phyloP scores from a whole-genome alignment of 2,329 filamentous ascomycete species.

The Colletotrichum somersetense region DNA sequence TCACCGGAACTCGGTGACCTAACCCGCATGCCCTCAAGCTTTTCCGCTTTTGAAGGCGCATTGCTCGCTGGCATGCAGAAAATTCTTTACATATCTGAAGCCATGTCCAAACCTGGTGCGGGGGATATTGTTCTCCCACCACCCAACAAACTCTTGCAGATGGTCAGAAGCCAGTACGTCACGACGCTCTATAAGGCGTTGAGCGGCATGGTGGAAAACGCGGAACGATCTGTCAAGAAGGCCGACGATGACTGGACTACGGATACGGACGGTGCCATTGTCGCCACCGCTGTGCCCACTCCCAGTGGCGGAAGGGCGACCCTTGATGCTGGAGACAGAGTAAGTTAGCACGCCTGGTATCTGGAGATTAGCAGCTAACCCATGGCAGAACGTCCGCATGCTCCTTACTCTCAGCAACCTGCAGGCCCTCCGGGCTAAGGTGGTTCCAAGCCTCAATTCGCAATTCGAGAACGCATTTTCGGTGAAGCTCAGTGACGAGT shows the following conservation, averaged over 20 bases:
- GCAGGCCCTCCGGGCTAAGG: constrained; percentile 81
- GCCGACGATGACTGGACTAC: constrained; percentile 73
- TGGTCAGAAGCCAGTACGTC: constrained; percentile 92
- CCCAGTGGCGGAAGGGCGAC: constrained; percentile 59
- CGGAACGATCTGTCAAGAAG: constrained; percentile 78
- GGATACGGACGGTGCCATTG: constrained; percentile 58
- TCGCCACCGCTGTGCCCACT: constrained; percentile 51
- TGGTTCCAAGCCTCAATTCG: constrained; percentile 88
- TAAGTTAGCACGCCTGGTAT: constrained; percentile 52
- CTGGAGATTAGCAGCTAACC: constrained; percentile 26
- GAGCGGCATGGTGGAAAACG: constrained; percentile 97
- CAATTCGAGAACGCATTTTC: constrained; percentile 96
- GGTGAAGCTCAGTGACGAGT: constrained; percentile 93
- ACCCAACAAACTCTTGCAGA: constrained; percentile 86
- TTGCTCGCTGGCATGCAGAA: constrained; percentile 91
- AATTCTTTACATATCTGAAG: constrained; percentile 92
- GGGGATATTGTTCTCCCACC: constrained; percentile 87
- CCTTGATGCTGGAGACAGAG: constrained; percentile 68
- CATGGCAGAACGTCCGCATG: constrained; percentile 84
- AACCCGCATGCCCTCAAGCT: constrained; percentile 90
- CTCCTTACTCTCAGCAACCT: constrained; percentile 95
- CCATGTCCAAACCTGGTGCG: constrained; percentile 78
- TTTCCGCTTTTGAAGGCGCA: constrained; percentile 86
- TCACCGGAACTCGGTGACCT: constrained; percentile 85
- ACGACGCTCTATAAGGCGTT: constrained; percentile 93